A percentile compares a stretch with the other conserved stretches of the same genome.
These are phyloP conservation scores for Spirogloea muscicola DNA, from an alignment of 139 green algal species.

Conservation along the genomic window DNA sequence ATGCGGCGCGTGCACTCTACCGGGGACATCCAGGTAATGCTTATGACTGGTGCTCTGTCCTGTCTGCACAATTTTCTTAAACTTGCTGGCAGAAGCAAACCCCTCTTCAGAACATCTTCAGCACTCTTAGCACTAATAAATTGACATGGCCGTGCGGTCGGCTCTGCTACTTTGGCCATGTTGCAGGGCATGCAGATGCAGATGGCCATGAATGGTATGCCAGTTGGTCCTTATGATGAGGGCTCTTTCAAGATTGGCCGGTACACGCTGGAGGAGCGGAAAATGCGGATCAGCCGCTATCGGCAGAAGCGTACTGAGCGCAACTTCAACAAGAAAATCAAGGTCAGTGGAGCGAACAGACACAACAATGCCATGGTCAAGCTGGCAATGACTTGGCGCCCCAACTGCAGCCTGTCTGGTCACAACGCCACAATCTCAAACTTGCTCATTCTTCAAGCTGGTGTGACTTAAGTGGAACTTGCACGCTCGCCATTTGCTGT, in stretches of 20 bases:
- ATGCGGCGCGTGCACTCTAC: slow-evolving; percentile 29
- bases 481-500: not conserved
- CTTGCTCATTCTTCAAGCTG: not conserved
- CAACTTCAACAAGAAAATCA: slow-evolving; percentile 68
- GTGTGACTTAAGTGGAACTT: not conserved
- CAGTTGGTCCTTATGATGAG: slow-evolving; percentile 16
- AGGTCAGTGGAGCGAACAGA: slow-evolving; percentile 27
- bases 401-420: not conserved
- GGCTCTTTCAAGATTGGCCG: slow-evolving; percentile 27
- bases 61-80: not conserved
- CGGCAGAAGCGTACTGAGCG: slow-evolving; percentile 65
- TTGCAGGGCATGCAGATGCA: slow-evolving; percentile 28
- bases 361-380: not conserved
- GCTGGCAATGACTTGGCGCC: too few species aligned
- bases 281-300: slow-evolving; percentile 70
- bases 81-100: too few species aligned
- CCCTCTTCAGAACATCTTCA: too few species aligned
- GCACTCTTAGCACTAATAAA: too few species aligned
- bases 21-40: slow-evolving; percentile 33
- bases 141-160: too few species aligned
- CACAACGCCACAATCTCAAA: not conserved
- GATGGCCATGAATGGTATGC: slow-evolving; percentile 4
- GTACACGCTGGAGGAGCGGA: slow-evolving; percentile 63
- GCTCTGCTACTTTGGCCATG: too few species aligned
- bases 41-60: not conserved